Percentiles rank a stretch among this genome's conserved stretches.
Evolutionary conservation across 1,139 yeast genomes (phyloP).

Genomic region (Nakaseomyces glabratus): DNA sequence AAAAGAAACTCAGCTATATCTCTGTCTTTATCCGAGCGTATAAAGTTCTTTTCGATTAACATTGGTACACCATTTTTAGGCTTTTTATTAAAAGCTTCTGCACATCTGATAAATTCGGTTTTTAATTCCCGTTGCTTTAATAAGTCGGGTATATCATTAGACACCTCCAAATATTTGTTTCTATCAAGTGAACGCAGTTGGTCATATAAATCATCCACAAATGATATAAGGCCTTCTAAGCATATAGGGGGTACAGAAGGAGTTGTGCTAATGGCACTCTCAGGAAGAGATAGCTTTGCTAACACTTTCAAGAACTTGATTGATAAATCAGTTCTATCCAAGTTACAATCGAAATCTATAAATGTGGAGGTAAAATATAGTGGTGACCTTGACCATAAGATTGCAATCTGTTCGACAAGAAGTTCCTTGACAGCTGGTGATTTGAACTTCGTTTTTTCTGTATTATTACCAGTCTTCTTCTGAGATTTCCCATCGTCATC

Average conservation of each 20-base stretch:
- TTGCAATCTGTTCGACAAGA: slow-evolving; percentile 73
- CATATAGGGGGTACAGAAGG: slow-evolving; percentile 89
- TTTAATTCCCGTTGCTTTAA: slow-evolving; percentile 45
- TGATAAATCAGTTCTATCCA: slow-evolving; percentile 78
- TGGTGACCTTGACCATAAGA: slow-evolving; percentile 78
- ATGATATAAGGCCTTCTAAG: slow-evolving; percentile 71
- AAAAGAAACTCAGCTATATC: slow-evolving; percentile 72
- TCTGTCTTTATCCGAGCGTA: slow-evolving; percentile 45
- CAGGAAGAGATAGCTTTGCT: slow-evolving; percentile 71
- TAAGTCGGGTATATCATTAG: slow-evolving; percentile 11
- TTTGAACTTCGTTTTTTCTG: slow-evolving; percentile 18
- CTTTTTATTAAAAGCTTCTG: slow-evolving; percentile 64
- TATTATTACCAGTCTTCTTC: slow-evolving; percentile 11
- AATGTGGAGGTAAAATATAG: slow-evolving; percentile 67
- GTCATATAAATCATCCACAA: slow-evolving; percentile 54
- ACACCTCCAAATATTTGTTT: slow-evolving; percentile 14
- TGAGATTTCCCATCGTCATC: slow-evolving; percentile 31
- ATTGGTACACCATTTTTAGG: slow-evolving; percentile 67
- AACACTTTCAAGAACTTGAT: slow-evolving; percentile 58
- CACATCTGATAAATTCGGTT: slow-evolving; percentile 65
- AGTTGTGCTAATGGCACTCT: slow-evolving; percentile 66
- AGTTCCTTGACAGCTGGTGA: slow-evolving; percentile 60
- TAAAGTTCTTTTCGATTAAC: slow-evolving; percentile 55
- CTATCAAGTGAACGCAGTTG: slow-evolving; percentile 37
- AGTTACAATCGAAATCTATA: slow-evolving; percentile 83